Evolutionary conservation across 352 stramenopile genomes (phyloP).

Genomic region (Pythium periplocum): DNA sequence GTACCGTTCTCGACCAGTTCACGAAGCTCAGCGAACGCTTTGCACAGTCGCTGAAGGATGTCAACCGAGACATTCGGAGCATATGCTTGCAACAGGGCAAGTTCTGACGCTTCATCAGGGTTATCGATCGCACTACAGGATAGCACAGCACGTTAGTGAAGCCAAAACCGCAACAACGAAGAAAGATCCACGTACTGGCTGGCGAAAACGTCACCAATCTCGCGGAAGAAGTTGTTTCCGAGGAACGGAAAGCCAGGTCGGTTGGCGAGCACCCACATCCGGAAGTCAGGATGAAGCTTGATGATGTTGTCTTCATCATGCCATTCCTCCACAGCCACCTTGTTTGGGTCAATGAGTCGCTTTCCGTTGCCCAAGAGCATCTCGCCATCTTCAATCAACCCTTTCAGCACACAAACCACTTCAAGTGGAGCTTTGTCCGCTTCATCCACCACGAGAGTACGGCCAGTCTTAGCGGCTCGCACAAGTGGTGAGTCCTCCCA

Average conservation of each 20-base stretch:
- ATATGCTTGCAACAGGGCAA: slow-evolving; percentile 87
- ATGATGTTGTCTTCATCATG: slow-evolving; percentile 80
- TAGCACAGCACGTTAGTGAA: too few relatives aligned
- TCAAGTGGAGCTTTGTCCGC: slow-evolving; percentile 95
- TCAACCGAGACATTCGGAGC: slow-evolving; percentile 76
- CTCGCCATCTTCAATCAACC: slow-evolving; percentile 94
- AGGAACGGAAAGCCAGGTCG: slow-evolving; percentile 94
- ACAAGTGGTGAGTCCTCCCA: slow-evolving; percentile 94
- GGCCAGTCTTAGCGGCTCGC: slow-evolving; percentile 86
- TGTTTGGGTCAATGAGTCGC: slow-evolving; percentile 63
- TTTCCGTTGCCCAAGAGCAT: slow-evolving; percentile 92
- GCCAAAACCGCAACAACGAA: neutral
- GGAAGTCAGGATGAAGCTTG: slow-evolving; percentile 89
- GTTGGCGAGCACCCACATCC: slow-evolving; percentile 94
- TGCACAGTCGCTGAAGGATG: slow-evolving; percentile 79
- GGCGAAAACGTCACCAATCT: slow-evolving; percentile 93
- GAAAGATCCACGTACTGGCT: slow-evolving; percentile 57
- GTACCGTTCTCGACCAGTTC: slow-evolving; percentile 81
- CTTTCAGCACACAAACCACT: slow-evolving; percentile 94
- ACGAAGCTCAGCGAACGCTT: slow-evolving; percentile 89
- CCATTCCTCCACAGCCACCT: slow-evolving; percentile 60
- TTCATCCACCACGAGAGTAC: slow-evolving; percentile 94
- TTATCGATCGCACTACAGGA: slow-evolving; percentile 73
- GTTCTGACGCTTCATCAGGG: slow-evolving; percentile 88
- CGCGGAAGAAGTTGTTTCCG: slow-evolving; percentile 95